These are phyloP conservation scores for Hortiboletus flavorubellus DNA, from an alignment of 768 basidiomycete species.

Conservation along the genomic window DNA sequence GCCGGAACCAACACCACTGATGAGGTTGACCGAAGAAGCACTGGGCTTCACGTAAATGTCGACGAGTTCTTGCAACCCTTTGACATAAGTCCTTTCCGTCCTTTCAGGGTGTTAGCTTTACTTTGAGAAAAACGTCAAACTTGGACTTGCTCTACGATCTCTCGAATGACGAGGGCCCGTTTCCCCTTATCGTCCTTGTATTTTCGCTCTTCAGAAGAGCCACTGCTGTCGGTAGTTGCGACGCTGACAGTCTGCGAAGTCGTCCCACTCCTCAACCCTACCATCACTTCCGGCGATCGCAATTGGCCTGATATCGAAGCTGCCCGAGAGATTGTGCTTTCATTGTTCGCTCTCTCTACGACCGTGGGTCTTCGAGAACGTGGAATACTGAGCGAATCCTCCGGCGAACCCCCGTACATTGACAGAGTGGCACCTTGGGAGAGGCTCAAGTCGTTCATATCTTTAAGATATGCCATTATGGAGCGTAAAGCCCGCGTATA, in stretches of 20 bases:
- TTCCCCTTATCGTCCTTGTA: slow-evolving; percentile 90
- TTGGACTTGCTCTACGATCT: slow-evolving; percentile 81
- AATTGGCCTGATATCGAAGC: slow-evolving; percentile 54
- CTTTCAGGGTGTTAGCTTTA: slow-evolving; percentile 38
- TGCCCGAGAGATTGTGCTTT: slow-evolving; percentile 53
- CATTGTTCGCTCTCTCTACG: slow-evolving; percentile 42
- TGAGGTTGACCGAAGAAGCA: slow-evolving; percentile 61
- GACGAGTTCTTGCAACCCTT: slow-evolving; percentile 88
- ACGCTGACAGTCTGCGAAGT: slow-evolving; percentile 69
- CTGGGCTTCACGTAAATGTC: slow-evolving; percentile 94
- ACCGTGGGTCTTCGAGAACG: slow-evolving; percentile 69
- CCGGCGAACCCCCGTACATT: slow-evolving; percentile 52
- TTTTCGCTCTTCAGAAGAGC: slow-evolving; percentile 77
- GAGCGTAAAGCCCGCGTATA: slow-evolving; percentile 81
- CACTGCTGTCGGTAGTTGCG: slow-evolving; percentile 67
- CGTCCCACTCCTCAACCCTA: slow-evolving; percentile 55
- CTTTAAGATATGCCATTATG: slow-evolving; percentile 93
- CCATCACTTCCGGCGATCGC: slow-evolving; percentile 62
- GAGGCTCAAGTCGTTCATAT: slow-evolving; percentile 88
- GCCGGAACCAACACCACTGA: slow-evolving; percentile 65
- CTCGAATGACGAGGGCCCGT: slow-evolving; percentile 78
- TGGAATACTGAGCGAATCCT: slow-evolving; percentile 35
- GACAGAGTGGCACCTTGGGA: slow-evolving; percentile 56
- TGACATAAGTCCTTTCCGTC: slow-evolving; percentile 94
- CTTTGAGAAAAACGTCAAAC: background rate